These are phyloP conservation scores for Trichoderma sp. DNA, from an alignment of 2,329 filamentous ascomycete genomes.

Conservation along the genomic window DNA sequence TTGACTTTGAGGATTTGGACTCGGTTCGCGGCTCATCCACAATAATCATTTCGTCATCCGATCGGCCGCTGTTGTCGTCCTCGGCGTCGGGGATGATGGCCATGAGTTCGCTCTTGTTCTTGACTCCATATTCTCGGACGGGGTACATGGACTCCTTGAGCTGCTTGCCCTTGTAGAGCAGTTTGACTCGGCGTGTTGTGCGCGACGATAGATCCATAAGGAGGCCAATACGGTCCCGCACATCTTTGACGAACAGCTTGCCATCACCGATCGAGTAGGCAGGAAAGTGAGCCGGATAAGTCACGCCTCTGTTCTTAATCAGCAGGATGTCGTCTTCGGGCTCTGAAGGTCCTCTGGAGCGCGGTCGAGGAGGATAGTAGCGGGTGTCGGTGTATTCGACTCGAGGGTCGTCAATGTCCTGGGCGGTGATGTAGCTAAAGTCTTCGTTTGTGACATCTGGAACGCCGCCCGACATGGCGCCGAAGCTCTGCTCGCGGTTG, in stretches of 20 bases:
- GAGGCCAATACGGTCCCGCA: constrained; percentile 67
- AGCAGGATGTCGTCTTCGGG: constrained; percentile 69
- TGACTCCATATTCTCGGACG: constrained; percentile 62
- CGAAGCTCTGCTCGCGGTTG: constrained; percentile 49
- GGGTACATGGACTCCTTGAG: constrained; percentile 64
- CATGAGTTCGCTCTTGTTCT: constrained; percentile 62
- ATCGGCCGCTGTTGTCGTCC: constrained; percentile 33
- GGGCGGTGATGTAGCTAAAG: constrained; percentile 80
- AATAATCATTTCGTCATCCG: constrained; percentile 48
- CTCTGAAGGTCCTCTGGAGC: constrained; percentile 36
- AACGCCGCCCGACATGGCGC: constrained; percentile 48
- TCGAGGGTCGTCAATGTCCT: constrained; percentile 60
- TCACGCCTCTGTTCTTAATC: constrained; percentile 66
- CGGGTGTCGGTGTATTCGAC: constrained; percentile 43
- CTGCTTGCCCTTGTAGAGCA: constrained; percentile 73
- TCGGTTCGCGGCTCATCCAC: constrained; percentile 46
- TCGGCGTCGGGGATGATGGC: constrained; percentile 45
- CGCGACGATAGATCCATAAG: constrained; percentile 63
- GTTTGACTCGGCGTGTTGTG: constrained; percentile 56
- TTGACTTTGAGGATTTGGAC: constrained; percentile 39
- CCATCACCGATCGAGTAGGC: constrained; percentile 75
- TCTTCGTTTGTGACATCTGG: constrained; percentile 73
- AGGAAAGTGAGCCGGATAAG: constrained; percentile 71
- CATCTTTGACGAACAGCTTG: constrained; percentile 65
- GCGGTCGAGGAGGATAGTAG: constrained; percentile 41